These are phyloP conservation scores for Citrullus amarus DNA, from an alignment of 306 rosid genomes.

Conservation along the genomic window DNA sequence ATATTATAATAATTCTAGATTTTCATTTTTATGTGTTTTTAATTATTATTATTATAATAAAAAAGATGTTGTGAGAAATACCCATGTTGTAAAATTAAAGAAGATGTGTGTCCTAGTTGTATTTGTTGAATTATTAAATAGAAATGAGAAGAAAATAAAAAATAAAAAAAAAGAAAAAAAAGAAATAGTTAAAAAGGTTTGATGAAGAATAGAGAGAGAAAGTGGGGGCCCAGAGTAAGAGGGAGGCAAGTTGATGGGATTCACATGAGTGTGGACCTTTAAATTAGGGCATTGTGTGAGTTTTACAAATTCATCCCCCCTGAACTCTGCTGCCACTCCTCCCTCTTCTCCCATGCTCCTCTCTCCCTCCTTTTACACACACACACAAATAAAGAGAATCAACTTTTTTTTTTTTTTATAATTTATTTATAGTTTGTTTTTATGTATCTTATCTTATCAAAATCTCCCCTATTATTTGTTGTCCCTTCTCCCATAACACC, in stretches of 20 bases:
- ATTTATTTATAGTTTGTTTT: not conserved
- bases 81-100: too few species aligned
- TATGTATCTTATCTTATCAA: constrained; percentile 13
- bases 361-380: not conserved
- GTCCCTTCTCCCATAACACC: not conserved
- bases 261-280: constrained; percentile 73
- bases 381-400: not conserved
- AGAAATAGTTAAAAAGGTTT: too few species aligned
- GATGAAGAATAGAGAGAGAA: constrained; percentile 41
- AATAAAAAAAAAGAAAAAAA: too few species aligned
- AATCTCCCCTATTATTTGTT: not conserved
- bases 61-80: too few species aligned
- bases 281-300: constrained; percentile 6
- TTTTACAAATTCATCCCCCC: constrained; percentile 83
- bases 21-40: not conserved
- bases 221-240: constrained; percentile 20
- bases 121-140: too few species aligned
- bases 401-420: not conserved
- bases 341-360: constrained; percentile 6
- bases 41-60: not conserved
- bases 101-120: too few species aligned
- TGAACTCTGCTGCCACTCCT: constrained; percentile 37
- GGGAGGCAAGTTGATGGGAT: constrained; percentile 50
- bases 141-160: too few species aligned
- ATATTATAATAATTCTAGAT: not conserved